Base-by-base conservation (phyloP, 257 asterid genomes). In the Leptodermis oblonga region DNA sequence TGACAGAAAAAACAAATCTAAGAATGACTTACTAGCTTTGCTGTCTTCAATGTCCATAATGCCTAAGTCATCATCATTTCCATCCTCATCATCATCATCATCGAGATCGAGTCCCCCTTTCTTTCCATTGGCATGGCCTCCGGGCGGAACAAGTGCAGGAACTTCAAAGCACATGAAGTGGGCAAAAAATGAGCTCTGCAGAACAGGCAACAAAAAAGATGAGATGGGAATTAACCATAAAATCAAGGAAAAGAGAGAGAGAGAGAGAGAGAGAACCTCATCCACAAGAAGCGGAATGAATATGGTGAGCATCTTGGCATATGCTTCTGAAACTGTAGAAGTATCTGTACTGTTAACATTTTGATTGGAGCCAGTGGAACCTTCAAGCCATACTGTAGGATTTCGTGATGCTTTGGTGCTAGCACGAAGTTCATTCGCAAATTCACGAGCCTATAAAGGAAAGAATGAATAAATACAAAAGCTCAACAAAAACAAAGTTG, bases 121-220 rank as follows among this genome's bases (percentile, higher is more conserved):
- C 78, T 72, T 86, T 36, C 84, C 90, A 76, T 85, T 77, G 70
- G 82, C 82, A 83, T 54, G 73, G 65, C 85, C 86, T 54, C 86
- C 96, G 3, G 88, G 82, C 26, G 93, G 90, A 78, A 82, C 86
- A 79, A 89, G 91, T 71, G 90, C 85, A 72, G 88, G 85, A 82
- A 90, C 86, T 80, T 89, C 97, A 81, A 94, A 94, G 90, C 99
- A 94, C 99, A 94, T 89, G 71, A 94, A 94, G 71, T 87, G 97
- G 63, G 99, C 96, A 72, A 87, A 87, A 79, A 94, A 94, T 20
- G 96, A 87, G 79, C 97, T 89, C 99, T 94, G 90, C 77, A 78
- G 64, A 84, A 77, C 31, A 67, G 41, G 58, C 72, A 62, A 74
- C 45, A 69, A 62, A 62, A 11, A 72, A 43, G 31, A 62, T 65